Evolutionary conservation across 2,329 filamentous ascomycete genomes (phyloP), one percentile per base, ranked within the genome.

Genomic region (Pseudopyricularia cyperi): DNA sequence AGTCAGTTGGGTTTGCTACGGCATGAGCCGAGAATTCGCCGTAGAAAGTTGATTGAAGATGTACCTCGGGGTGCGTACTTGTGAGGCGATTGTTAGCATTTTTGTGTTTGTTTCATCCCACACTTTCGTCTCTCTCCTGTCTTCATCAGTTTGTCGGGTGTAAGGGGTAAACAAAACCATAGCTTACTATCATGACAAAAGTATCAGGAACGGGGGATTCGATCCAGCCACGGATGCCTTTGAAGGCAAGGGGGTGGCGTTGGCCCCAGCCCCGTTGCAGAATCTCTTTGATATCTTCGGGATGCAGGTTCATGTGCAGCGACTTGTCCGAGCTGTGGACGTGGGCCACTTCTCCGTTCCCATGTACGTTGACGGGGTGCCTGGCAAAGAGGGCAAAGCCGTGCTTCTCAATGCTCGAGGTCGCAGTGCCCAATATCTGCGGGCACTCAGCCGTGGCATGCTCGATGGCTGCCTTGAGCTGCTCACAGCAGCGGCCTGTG

Each of bases 341-440:
- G 64, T 95, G 89, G 59, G 80, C 85, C 44, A 94, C 77, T 67
- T 94, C 89, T n/a, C 87, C 87, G 58, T 83, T 79, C 59, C 84
- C 88, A 11, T 81, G 87, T 30, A 79, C 76, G 61, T 84, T 84
- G 56, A 84, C 71, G 0, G 83, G 82, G 50, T 76, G 71, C 3
- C 69, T 71, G 1, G 84, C 77, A 65, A 91, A 93, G 0, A 94
- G 73, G 0, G 83, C 87, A 6, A 87, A 75, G 42, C 85, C 85
- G 62, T 91, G 83, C 69, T 90, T 91, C 66, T 93, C 88, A 58
- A 93, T 82, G 61, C 85, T 90, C 1, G 83, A 88, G 1, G 76
- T 83, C 0, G 79, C 84, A 8, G 82, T 78, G 60, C 73, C 76
- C 52, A 85, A 71, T 15, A 65, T 66, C 1, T 68, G 65, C 2